Conservation (phyloP, 371 early-diverging fungal species). For the Mucor mucedo region DNA sequence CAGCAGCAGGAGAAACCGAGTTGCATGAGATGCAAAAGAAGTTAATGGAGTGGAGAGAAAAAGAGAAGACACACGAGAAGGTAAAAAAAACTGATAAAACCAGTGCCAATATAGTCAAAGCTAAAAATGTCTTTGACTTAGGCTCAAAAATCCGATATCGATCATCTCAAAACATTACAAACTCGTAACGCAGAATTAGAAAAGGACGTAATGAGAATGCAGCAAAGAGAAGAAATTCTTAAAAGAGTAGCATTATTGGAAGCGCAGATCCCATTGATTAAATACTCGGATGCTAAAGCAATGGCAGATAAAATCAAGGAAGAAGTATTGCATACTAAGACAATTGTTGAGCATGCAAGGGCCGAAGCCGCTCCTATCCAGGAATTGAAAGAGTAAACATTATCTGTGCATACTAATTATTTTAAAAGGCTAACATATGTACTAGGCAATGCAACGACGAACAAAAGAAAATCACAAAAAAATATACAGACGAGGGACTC, state of each 20-base stretch:
- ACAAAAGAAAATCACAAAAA: neutral
- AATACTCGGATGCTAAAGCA: constrained; percentile 65
- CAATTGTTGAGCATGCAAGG: constrained; percentile 39
- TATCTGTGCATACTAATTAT: neutral
- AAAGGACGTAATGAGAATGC: constrained; percentile 75
- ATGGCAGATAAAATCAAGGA: constrained; percentile 59
- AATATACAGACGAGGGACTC: neutral
- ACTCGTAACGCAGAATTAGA: constrained; percentile 67
- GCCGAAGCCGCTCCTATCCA: constrained; percentile 52
- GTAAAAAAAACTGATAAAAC: constrained; percentile 36
- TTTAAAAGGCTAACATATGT: neutral
- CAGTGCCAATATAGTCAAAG: too few species aligned
- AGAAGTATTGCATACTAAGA: constrained; percentile 40
- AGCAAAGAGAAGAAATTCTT: constrained; percentile 69
- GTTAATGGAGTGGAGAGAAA: constrained; percentile 64
- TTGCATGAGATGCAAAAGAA: constrained; percentile 69
- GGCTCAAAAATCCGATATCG: constrained; percentile 60
- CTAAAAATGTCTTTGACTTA: constrained; percentile 15
- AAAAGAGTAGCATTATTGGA: constrained; percentile 38
- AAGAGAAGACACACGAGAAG: constrained; percentile 59
- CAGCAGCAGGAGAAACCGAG: constrained; percentile 78
- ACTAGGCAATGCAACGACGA: constrained; percentile 13
- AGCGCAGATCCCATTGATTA: constrained; percentile 66
- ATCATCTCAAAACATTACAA: constrained; percentile 56
- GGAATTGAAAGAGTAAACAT: constrained; percentile 34